These are phyloP conservation scores for Capsicum chinense DNA, from an alignment of 257 asterid genomes.

Conservation along the genomic window DNA sequence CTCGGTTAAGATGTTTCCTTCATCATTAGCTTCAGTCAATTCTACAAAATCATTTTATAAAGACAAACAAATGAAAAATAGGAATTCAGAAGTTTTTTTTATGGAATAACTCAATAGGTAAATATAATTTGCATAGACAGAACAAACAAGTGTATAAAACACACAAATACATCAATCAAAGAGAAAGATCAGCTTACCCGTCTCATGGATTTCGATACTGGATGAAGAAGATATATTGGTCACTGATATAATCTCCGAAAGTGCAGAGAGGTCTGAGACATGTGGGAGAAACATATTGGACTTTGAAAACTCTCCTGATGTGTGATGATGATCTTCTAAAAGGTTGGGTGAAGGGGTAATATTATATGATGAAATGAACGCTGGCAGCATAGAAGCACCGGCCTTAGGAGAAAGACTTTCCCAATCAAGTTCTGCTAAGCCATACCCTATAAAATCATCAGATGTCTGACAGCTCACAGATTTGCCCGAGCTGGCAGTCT, in stretches of 20 bases:
- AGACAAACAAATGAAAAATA: constrained; percentile 27
- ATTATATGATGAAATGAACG: constrained; percentile 46
- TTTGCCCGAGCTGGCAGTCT: constrained; percentile 40
- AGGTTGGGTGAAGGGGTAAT: constrained; percentile 32
- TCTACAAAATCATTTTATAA: constrained; percentile 38
- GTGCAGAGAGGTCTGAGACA: constrained; percentile 49
- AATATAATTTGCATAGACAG: constrained; percentile 24
- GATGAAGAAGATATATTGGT: constrained; percentile 44
- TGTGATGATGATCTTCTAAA: constrained; percentile 33
- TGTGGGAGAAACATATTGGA: constrained; percentile 40
- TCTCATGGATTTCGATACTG: constrained; percentile 37
- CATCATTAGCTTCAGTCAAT: constrained; percentile 32
- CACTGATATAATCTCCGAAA: constrained; percentile 59
- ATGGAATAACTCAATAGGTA: constrained; percentile 5
- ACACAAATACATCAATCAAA: constrained; percentile 7
- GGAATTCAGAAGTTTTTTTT: constrained; percentile 19
- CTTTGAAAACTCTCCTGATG: constrained; percentile 36
- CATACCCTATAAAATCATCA: constrained; percentile 34
- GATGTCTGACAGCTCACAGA: constrained; percentile 34
- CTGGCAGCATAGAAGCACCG: constrained; percentile 37
- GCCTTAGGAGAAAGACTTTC: constrained; percentile 39
- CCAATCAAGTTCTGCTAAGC: constrained; percentile 49
- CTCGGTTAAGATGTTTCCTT: constrained; percentile 31
- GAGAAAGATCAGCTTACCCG: constrained; percentile 45
- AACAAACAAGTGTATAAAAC: constrained; percentile 15